These are phyloP conservation scores for Vaccinium vitisidaea DNA, from an alignment of 148 eudicot species.

Conservation along the genomic window DNA sequence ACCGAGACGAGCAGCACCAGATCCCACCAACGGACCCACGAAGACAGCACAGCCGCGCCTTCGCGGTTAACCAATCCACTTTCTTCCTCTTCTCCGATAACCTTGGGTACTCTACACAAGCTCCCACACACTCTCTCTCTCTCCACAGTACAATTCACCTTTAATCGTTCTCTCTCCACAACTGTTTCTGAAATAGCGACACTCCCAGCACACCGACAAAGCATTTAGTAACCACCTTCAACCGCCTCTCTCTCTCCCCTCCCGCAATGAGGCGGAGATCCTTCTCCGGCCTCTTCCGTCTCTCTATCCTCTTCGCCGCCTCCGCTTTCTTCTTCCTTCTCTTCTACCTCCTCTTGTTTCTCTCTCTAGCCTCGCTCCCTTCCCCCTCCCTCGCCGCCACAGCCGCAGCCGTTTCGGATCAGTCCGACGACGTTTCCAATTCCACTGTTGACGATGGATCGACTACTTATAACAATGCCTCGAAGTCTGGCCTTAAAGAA, in stretches of 20 bases:
- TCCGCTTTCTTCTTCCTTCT: not conserved
- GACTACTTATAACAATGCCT: not conserved
- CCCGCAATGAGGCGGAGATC: conserved; percentile 24
- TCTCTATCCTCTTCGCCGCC: not conserved
- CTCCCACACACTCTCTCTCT: not conserved
- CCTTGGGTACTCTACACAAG: too few species aligned
- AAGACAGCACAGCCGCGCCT: too few species aligned
- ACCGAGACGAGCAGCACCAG: too few species aligned
- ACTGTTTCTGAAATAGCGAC: conserved; percentile 13
- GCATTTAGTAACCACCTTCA: not conserved
- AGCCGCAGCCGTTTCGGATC: conserved; percentile 9
- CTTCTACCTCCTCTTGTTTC: conserved; percentile 17
- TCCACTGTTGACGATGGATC: conserved; percentile 6
- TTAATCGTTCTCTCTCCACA: not conserved
- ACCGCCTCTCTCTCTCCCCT: not conserved
- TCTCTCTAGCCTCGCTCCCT: conserved; percentile 13
- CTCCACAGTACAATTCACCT: not conserved
- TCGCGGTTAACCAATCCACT: too few species aligned
- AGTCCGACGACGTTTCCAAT: conserved; percentile 20
- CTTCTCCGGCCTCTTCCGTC: conserved; percentile 1
- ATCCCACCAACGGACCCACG: too few species aligned
- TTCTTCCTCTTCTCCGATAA: too few species aligned
- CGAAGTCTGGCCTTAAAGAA: conserved; percentile 28
- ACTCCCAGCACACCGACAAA: not conserved
- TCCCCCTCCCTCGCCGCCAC: conserved; percentile 15